Evolutionary conservation across 2,329 filamentous ascomycete genomes (phyloP), one percentile per base, ranked within the genome.

Genomic region (Colletotrichum graminicola): DNA sequence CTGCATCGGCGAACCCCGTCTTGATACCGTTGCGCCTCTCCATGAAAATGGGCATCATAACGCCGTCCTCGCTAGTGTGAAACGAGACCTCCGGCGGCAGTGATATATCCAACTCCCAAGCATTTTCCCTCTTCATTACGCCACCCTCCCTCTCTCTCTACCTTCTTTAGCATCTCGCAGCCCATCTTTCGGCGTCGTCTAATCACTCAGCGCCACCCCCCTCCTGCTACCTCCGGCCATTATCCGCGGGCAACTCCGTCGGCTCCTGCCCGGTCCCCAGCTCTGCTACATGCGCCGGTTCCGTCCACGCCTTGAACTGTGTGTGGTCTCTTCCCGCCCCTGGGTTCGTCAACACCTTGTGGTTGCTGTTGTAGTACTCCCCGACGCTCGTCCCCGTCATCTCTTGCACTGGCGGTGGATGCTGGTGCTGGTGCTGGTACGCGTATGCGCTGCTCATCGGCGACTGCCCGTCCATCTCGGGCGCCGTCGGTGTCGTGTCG

Each of bases 331-430:
- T 56, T 18, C 41, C 52, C 10, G 26, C 21, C 18, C n/a, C 39
- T 5, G 68, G 45, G 8, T 59, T 57, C 54, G 56, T 64, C 59
- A 71, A 45, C 45, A 71, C 64, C 68, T 71, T 68, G n/a, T 71
- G 65, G 43, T 68, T 71, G 36, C 67, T 47, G 29, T 71, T 60
- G 21, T 71, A 71, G 39, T 71, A 71, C 16, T 54, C 65, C 0
- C 57, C 65, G 14, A 68, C 41, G 21, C 60, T 23, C 0, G 59
- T 66, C 34, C 52, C 68, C 1, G 54, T 41, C 68, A 71, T 71
- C 45, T 68, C 68, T 14, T 60, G 56, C 21, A 59, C 23, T 14
- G 49, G 60, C 2, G 61, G 49, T 14, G 65, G 54, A 26, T 66
- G 32, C n/a, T 51, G 59, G 14, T 51, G 56, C 39, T 59, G 60